Evolutionary conservation across 768 basidiomycete species (phyloP).

Genomic region (Lentinula guzmanii): DNA sequence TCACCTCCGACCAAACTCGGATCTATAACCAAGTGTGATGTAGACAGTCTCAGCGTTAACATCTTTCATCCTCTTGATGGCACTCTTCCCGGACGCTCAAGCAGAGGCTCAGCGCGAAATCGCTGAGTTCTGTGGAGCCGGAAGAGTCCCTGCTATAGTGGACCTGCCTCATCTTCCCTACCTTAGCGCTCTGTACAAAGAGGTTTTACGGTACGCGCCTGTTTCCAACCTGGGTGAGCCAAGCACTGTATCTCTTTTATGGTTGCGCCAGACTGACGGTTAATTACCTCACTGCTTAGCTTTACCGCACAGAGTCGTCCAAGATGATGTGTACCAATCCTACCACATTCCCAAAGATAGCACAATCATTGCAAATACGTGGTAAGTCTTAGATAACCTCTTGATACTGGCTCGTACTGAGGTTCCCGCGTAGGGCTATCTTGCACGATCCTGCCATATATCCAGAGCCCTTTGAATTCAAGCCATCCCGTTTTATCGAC

Average conservation of each 20-base stretch:
- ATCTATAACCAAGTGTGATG: not conserved
- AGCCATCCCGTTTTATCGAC: conserved; percentile 29
- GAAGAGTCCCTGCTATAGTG: conserved; percentile 25
- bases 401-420: not conserved
- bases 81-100: conserved; percentile 37
- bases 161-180: conserved; percentile 24
- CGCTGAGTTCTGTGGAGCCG: conserved; percentile 24
- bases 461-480: conserved; percentile 32
- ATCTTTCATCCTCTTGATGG: conserved; percentile 45
- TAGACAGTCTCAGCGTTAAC: conserved; percentile 44
- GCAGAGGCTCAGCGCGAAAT: conserved; percentile 32
- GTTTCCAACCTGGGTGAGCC: conserved; percentile 32
- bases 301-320: conserved; percentile 32
- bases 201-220: conserved; percentile 34
- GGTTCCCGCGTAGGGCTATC: conserved; percentile 28
- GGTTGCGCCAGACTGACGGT: not conserved
- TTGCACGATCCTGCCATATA: conserved; percentile 35
- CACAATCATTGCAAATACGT: conserved; percentile 41
- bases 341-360: conserved; percentile 40
- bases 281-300: conserved; percentile 18
- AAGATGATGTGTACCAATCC: conserved; percentile 40
- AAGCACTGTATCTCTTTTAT: not conserved
- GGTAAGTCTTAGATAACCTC: conserved; percentile 19
- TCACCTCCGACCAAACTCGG: not conserved
- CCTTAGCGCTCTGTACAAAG: conserved; percentile 31